Base-by-base conservation (phyloP, 371 early-diverging fungal species). In the Gilbertella persicaria region DNA sequence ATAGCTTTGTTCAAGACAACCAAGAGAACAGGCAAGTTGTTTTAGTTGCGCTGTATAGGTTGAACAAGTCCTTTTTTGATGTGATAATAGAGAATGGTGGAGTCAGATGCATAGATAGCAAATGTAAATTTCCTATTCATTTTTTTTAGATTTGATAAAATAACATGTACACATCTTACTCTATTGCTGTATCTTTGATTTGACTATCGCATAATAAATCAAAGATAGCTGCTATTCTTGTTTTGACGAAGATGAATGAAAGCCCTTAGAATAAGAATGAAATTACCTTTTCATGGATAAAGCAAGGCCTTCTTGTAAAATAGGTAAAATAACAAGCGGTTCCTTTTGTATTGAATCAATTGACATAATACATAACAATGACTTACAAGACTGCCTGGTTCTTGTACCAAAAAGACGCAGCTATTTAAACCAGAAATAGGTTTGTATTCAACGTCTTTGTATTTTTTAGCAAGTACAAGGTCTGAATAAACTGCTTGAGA, bases 41-140 rank as follows among this genome's bases (percentile, higher is more conserved):
- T 64, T 50, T 70, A 58, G 49, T 50, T 41, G 14, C 44, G 42
- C 20, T 61, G 56, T 0, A 50, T 54, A 19, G 68, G 51, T 26
- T 59, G 47, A 6, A 50, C 49, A 16, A 76, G 48, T 5, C 77
- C 73, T 44, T 58, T 56, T 24, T 45, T 33, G 20, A 78, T 52
- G 39, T 78, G 72, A 48, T 78, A 78, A 46, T 78, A 78, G 2
- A 74, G 66, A 13, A 71, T 62, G 10, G 75, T 74, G 5, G 78
- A 69, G 44, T 78, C 78, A 16, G 60, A 54, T n/a, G 70, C 62
- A 40, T 69, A 68, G 25, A 78, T 74, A 9, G 73, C 78, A 3
- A 78, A 26, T 21, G 78, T 78, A 10, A 73, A 36, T 44, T 63
- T 67, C 5, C 65, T 67, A 26, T 26, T n/a, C 7, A 13, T 37